Evolutionary conservation across 768 basidiomycete genomes (phyloP), one percentile per base, ranked within the genome.

Genomic region (Tremella yokohamensis): DNA sequence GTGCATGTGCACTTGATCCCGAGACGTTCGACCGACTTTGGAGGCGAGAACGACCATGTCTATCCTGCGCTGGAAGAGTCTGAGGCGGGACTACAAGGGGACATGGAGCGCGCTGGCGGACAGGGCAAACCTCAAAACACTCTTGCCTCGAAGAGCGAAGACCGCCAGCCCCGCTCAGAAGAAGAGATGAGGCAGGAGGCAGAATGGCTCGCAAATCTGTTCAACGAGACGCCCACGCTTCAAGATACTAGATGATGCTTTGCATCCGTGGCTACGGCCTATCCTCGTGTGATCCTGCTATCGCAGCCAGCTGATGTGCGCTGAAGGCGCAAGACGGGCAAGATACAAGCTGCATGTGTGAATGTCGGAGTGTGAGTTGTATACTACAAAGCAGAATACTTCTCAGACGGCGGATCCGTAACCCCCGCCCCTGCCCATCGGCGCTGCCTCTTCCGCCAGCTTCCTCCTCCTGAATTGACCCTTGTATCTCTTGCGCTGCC

Each of bases 1-100:
- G 90, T 97, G n/a, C 96, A 99, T 77, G 87, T 96, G 65, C 96
- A 99, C 73, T 77, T 98, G 25, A 78, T 99, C 3, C 96, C 96
- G 19, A 84, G 94, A 1, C 85, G 85, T 69, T 78, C 81, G 29
- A 80, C 67, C 24, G 79, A 80, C 51, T 80, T 79, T 57, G 59
- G 58, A 15, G 78, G 79, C 4, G 64, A 77, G 16, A 76, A 79
- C 49, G 80, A 80, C 58, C 54, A 64, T 19, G 66, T 79, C 26
- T 79, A 96, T 76, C 87, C 87, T 2, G 85, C 81, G 1, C 75
- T 97, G 13, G 91, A 94, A 73, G 57, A 55, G 40, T 49, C 57
- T 25, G 75, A 79, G 34, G 63, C 57, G n/a, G 69, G 51, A 0
- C 62, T 72, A n/a, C 47, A 44, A 19, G 45, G 63, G 6, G 62